Conservation (phyloP, 1,284 basidiomycete genomes). For the Meripilus lineatus region DNA sequence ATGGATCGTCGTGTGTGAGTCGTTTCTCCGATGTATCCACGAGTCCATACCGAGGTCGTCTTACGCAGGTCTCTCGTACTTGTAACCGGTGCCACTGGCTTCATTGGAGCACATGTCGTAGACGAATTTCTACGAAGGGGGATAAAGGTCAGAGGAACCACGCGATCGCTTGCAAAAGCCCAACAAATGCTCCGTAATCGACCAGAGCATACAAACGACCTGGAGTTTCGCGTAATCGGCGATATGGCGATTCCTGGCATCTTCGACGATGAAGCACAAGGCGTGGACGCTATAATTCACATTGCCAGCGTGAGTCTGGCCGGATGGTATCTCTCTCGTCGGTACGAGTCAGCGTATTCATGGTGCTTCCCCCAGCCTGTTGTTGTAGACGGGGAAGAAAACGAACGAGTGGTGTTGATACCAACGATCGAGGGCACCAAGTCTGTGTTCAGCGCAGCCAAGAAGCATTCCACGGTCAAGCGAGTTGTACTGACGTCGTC, state of each 20-base stretch:
- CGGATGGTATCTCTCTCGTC: too few relatives aligned
- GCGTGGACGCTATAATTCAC: slow-evolving; percentile 26
- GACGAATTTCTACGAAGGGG: slow-evolving; percentile 18
- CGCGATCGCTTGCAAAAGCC: slow-evolving; percentile 11
- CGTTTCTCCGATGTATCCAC: too few relatives aligned
- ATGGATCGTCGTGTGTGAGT: too few relatives aligned
- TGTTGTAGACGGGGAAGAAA: slow-evolving; percentile 8
- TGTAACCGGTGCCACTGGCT: too few relatives aligned
- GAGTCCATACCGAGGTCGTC: too few relatives aligned
- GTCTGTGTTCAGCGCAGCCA: slow-evolving; percentile 12
- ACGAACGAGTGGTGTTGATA: slow-evolving; percentile 16
- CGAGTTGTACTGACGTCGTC: slow-evolving; percentile 65
- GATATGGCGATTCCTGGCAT: slow-evolving; percentile 23
- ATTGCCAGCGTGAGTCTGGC: slow-evolving; percentile 14
- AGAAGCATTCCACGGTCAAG: slow-evolving; percentile 38
- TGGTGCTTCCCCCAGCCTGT: too few relatives aligned
- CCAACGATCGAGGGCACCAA: slow-evolving; percentile 27
- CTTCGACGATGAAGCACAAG: slow-evolving; percentile 45
- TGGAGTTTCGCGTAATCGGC: slow-evolving; percentile 12
- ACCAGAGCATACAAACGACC: slow-evolving; percentile 4
- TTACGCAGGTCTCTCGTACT: too few relatives aligned
- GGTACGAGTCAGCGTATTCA: too few relatives aligned
- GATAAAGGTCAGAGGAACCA: slow-evolving; percentile 16
- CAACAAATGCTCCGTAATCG: slow-evolving; percentile 6
- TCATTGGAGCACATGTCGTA: slow-evolving; percentile 20